Base-by-base conservation (phyloP, 768 basidiomycete species). In the Naganishia antarctica region DNA sequence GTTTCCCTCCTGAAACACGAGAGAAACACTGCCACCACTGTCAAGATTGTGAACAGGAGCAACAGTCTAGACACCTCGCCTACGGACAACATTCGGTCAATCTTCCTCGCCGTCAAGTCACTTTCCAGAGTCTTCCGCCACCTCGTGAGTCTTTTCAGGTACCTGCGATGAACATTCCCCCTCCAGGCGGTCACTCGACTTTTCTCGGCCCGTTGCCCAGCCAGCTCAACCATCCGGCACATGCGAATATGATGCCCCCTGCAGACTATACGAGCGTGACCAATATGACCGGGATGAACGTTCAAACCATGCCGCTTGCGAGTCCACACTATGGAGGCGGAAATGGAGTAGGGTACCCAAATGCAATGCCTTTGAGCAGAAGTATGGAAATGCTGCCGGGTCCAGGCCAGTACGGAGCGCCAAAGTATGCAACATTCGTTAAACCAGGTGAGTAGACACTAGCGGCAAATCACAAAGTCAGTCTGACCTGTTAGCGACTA, bases 311-410 rank as follows among this genome's bases (percentile, higher is more conserved):
- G 47, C 65, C 65, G 11, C 57, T 61, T 21, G 65, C 65, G 12
- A 53, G 48, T 21, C 65, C 65, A 23, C 65, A 66, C 43, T 37
- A 18, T n/a, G 58, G 21, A 26, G 40, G 49, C 9, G 48, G 34
- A 13, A 50, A 46, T 41, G 62, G 62, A 6, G 49, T 44, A 18
- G 62, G 60, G 18, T 66, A 66, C 23, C 65, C 65, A 18, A 66
- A 66, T 34, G 65, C 65, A 2, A 66, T 66, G 65, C 65, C 65
- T 12, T 41, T 66, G 50, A 60, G 65, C 43, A 51, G 48, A 12
- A 49, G 60, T 31, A 57, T 66, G 4, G 65, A 66, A 15, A 51
- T 62, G 16, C 37, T 60, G 16, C 65, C 65, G 0, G 60, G 47
- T 18, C 47, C 47, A 21, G 65, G 65, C 8, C 44, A 44, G 25